Evolutionary conservation across 2,329 filamentous ascomycete genomes (phyloP).

Genomic region (Fusarium avenaceum): DNA sequence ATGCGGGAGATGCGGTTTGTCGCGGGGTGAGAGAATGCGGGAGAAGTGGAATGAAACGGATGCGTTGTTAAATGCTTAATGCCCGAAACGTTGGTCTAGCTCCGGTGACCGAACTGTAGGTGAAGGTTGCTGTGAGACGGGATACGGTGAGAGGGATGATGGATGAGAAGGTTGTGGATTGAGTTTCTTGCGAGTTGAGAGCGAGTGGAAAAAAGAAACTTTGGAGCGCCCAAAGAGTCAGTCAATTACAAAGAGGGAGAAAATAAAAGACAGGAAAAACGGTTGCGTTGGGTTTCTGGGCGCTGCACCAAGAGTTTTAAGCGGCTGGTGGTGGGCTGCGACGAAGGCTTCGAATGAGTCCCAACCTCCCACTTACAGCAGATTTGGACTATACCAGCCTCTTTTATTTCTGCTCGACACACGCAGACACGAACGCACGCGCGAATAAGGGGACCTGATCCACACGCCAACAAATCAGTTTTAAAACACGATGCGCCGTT

Average conservation of each 20-base stretch:
- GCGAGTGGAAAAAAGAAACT: conserved; percentile 7
- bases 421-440: conserved; percentile 27
- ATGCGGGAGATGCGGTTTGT: conserved; percentile 34
- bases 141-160: neutral
- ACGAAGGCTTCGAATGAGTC: conserved; percentile 45
- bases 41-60: conserved; percentile 14
- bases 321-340: conserved; percentile 46
- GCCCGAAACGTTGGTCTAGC: conserved; percentile 30
- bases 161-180: conserved; percentile 13
- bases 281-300: conserved; percentile 44
- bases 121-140: conserved; percentile 30
- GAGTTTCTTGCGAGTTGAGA: neutral
- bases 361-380: conserved; percentile 55
- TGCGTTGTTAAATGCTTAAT: conserved; percentile 25
- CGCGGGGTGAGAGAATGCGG: conserved; percentile 27
- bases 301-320: conserved; percentile 54
- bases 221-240: conserved; percentile 8
- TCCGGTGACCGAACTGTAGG: neutral
- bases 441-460: conserved; percentile 42
- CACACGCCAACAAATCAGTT: conserved; percentile 44
- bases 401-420: conserved; percentile 46
- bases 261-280: conserved; percentile 31
- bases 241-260: conserved; percentile 20
- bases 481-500: conserved; percentile 18
- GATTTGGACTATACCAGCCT: conserved; percentile 48